A percentile compares a stretch with the other conserved stretches of the same genome.
These are phyloP conservation scores for Penicillium sp. DNA, from an alignment of 2,329 filamentous ascomycete species.

Conservation along the genomic window DNA sequence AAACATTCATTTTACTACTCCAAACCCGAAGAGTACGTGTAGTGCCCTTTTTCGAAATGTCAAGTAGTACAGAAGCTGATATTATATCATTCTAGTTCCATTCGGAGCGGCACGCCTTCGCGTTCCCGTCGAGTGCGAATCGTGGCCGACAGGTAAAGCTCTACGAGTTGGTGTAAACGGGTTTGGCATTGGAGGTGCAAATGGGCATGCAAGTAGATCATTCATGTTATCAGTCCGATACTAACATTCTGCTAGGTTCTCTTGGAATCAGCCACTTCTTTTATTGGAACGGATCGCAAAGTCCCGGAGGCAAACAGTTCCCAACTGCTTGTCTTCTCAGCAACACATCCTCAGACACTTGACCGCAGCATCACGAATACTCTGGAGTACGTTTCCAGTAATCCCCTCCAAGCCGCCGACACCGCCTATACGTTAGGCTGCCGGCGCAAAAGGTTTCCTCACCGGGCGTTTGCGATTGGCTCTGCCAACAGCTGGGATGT, in stretches of 20 bases:
- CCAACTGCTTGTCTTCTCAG: conserved; percentile 5
- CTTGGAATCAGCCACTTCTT: background rate
- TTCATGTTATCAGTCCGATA: background rate
- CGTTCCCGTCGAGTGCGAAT: conserved; percentile 7
- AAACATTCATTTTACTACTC: conserved; percentile 27
- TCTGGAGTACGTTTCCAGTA: background rate
- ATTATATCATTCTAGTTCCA: conserved; percentile 16
- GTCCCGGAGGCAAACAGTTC: background rate
- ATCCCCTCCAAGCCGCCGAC: background rate
- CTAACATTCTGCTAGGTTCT: background rate
- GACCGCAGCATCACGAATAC: background rate
- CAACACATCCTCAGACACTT: background rate
- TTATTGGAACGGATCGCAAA: background rate
- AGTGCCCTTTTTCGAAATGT: background rate
- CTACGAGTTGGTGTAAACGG: conserved; percentile 33
- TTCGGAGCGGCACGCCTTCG: conserved; percentile 6
- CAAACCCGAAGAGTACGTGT: conserved; percentile 31
- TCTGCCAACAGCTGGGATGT: background rate
- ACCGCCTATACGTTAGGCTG: conserved; percentile 3
- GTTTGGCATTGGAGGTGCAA: conserved; percentile 31
- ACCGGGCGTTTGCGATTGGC: conserved; percentile 6
- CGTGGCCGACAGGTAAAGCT: conserved; percentile 26
- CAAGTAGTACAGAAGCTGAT: background rate
- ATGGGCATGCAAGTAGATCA: conserved; percentile 17
- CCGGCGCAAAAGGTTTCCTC: background rate